Percentiles rank a stretch among this genome's conserved stretches.
phyloP scores from a whole-genome alignment of 768 basidiomycete genomes.

The Russula abietina region DNA sequence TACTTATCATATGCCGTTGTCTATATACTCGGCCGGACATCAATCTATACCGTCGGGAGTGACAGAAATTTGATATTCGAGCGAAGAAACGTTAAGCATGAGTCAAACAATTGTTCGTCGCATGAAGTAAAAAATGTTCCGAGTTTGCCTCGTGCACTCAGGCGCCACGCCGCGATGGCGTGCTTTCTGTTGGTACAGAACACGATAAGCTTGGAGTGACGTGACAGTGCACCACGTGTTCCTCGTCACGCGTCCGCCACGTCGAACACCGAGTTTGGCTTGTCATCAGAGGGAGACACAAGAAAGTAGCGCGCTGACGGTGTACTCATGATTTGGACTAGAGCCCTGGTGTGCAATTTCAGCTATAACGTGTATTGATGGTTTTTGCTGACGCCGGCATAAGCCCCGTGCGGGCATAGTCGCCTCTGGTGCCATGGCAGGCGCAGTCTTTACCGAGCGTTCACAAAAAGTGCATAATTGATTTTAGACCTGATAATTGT shows the following conservation, averaged over 20 bases:
- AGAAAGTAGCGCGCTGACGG: background rate
- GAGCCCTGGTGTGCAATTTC: slow-evolving; percentile 13
- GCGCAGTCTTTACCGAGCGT: slow-evolving; percentile 9
- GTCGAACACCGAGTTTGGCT: background rate
- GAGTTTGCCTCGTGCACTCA: background rate
- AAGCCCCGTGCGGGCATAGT: slow-evolving; percentile 13
- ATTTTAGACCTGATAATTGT: background rate
- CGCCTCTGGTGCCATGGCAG: slow-evolving; percentile 4
- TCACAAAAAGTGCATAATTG: background rate
- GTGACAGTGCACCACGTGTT: slow-evolving; percentile 8
- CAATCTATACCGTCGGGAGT: background rate
- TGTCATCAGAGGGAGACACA: background rate
- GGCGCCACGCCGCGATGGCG: background rate
- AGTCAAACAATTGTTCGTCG: background rate
- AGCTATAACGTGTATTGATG: background rate
- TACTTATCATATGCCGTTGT: background rate
- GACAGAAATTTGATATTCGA: slow-evolving; percentile 8
- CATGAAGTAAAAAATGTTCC: background rate
- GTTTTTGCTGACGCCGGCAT: background rate
- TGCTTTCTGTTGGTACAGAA: background rate
- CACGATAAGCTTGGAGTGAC: background rate
- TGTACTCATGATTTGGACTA: slow-evolving; percentile 14
- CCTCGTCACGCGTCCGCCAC: background rate
- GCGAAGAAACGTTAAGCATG: background rate
- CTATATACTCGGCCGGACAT: background rate